Evolutionary conservation across 176 grass and related monocot genomes (phyloP).

Genomic region (Saccharum officinarum): DNA sequence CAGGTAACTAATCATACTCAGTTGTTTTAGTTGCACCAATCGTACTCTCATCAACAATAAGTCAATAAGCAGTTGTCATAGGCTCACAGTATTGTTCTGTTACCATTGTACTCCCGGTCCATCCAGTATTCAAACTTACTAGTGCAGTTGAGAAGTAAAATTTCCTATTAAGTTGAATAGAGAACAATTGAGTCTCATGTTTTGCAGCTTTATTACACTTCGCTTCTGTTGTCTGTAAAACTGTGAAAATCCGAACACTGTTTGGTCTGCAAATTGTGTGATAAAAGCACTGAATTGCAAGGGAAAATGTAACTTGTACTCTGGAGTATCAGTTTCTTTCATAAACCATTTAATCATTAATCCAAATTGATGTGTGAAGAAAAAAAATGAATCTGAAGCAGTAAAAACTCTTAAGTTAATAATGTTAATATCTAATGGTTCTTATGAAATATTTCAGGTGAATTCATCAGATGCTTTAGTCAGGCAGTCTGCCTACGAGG

Average conservation of each 20-base stretch:
- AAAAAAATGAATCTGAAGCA: background rate
- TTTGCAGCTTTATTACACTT: background rate
- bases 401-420: background rate
- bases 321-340: background rate
- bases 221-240: background rate
- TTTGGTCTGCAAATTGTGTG: background rate
- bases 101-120: background rate
- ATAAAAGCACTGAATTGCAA: background rate
- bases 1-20: slow-evolving; percentile 52
- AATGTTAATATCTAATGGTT: background rate
- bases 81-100: background rate
- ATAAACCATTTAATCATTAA: background rate
- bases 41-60: background rate
- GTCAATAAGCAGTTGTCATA: background rate
- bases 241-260: background rate
- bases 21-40: background rate
- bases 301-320: too few species aligned
- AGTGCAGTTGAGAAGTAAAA: background rate
- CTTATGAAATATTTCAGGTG: slow-evolving; percentile 42
- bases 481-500: slow-evolving; percentile 48
- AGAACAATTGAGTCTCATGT: background rate
- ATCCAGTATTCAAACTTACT: background rate
- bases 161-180: background rate
- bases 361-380: background rate
- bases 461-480: slow-evolving; percentile 65